These are phyloP conservation scores for Leishmania martiniquensis DNA, from an alignment of 208 protist genomes.

Conservation along the genomic window DNA sequence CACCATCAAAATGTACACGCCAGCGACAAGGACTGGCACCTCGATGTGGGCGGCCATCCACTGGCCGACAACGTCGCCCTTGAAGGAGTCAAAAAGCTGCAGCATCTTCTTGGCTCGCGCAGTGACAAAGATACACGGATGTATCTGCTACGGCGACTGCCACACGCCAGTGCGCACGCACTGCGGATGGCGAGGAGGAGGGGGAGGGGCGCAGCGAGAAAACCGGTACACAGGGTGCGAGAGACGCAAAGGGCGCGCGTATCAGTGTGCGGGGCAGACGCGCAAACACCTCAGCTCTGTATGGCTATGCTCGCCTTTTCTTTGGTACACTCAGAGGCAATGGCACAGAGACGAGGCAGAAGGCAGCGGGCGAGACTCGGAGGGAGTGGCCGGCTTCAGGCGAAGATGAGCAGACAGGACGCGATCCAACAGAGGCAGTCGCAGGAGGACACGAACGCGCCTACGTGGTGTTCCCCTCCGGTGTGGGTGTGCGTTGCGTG, in stretches of 20 bases:
- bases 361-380: no score
- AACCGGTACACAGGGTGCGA: background rate
- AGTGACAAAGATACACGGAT: background rate
- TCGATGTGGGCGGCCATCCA: constrained; percentile 64
- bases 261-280: no score
- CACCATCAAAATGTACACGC: constrained; percentile 63
- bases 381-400: no score
- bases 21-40: constrained; percentile 43
- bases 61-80: constrained; percentile 30
- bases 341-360: no score
- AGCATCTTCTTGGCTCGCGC: background rate
- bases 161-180: background rate
- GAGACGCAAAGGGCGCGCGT: no score
- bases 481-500: constrained; percentile 4
- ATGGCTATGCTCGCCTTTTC: no score
- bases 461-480: no score
- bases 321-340: no score
- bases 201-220: background rate
- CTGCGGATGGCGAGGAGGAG: background rate
- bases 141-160: background rate
- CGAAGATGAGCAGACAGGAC: no score
- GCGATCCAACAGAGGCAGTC: no score
- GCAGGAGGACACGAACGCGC: no score
- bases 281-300: no score
- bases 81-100: constrained; percentile 26